Evolutionary conservation across 768 basidiomycete species (phyloP).

Genomic region (Pleurotus eryngii): DNA sequence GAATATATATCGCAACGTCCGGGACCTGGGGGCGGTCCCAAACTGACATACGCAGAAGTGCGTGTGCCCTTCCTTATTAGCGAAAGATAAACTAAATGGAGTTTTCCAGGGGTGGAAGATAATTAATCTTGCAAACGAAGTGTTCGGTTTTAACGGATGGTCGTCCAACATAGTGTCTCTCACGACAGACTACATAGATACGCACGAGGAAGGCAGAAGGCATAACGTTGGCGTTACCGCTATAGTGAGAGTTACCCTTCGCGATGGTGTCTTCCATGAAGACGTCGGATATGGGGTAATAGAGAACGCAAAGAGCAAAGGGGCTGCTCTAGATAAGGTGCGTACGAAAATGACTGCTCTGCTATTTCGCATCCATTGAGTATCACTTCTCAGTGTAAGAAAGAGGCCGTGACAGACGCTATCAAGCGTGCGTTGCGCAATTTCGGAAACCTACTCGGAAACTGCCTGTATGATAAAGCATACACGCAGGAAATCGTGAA

Average conservation of each 20-base stretch:
- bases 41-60: slow-evolving; percentile 84
- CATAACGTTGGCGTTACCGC: slow-evolving; percentile 80
- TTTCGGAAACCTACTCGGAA: slow-evolving; percentile 93
- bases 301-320: slow-evolving; percentile 87
- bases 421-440: slow-evolving; percentile 87
- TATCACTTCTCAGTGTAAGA: slow-evolving; percentile 72
- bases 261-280: slow-evolving; percentile 88
- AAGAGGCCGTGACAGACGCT: slow-evolving; percentile 95
- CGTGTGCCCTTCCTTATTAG: not conserved
- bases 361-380: not conserved
- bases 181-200: slow-evolving; percentile 78
- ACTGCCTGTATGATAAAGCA: slow-evolving; percentile 95
- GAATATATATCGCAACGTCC: slow-evolving; percentile 89
- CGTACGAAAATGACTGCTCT: slow-evolving; percentile 17
- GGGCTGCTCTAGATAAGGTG: slow-evolving; percentile 88
- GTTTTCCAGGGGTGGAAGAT: slow-evolving; percentile 80
- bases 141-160: slow-evolving; percentile 98
- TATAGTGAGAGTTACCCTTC: slow-evolving; percentile 80
- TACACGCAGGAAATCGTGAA: slow-evolving; percentile 84
- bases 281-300: slow-evolving; percentile 89
- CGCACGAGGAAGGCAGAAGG: slow-evolving; percentile 58
- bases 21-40: slow-evolving; percentile 82
- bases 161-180: slow-evolving; percentile 74
- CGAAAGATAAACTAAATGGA: not conserved
- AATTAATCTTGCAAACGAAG: slow-evolving; percentile 96